Conservation (phyloP, 805 yeast genomes). For the Lachancea thermotolerans region DNA sequence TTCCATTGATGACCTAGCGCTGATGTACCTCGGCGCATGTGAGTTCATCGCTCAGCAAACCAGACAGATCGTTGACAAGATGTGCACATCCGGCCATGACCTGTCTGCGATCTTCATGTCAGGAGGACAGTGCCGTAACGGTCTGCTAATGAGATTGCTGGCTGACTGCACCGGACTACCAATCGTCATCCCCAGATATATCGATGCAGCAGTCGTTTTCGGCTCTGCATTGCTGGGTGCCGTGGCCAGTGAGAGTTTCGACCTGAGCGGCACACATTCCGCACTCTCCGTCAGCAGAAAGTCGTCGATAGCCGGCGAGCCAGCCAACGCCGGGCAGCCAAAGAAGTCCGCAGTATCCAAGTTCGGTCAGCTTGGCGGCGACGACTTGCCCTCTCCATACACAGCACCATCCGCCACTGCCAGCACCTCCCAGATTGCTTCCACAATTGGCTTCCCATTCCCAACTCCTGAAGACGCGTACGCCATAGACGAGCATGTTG, state of each 20-base stretch:
- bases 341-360: conserved; percentile 9
- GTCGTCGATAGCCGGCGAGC: conserved; percentile 12
- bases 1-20: conserved; percentile 76
- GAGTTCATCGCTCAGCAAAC: conserved; percentile 98
- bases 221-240: conserved; percentile 96
- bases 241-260: conserved; percentile 71
- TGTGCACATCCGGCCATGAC: conserved; percentile 74
- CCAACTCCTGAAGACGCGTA: conserved; percentile 30
- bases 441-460: conserved; percentile 39
- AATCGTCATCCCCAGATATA: conserved; percentile 85
- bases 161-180: conserved; percentile 93
- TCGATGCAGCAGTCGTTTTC: conserved; percentile 94
- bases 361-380: conserved; percentile 6
- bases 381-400: conserved; percentile 52
- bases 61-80: conserved; percentile 83
- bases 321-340: conserved; percentile 3
- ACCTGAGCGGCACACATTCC: conserved; percentile 17
- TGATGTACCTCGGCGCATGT: conserved; percentile 86
- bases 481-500: conserved; percentile 22
- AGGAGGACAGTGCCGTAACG: conserved; percentile 96
- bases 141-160: conserved; percentile 76
- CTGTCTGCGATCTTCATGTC: conserved; percentile 76
- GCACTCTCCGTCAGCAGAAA: conserved; percentile 13
- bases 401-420: conserved; percentile 79
- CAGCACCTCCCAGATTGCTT: conserved; percentile 35